Base-by-base conservation (phyloP, 108 stramenopile genomes). In the Cyclostephanos invisitatus region DNA sequence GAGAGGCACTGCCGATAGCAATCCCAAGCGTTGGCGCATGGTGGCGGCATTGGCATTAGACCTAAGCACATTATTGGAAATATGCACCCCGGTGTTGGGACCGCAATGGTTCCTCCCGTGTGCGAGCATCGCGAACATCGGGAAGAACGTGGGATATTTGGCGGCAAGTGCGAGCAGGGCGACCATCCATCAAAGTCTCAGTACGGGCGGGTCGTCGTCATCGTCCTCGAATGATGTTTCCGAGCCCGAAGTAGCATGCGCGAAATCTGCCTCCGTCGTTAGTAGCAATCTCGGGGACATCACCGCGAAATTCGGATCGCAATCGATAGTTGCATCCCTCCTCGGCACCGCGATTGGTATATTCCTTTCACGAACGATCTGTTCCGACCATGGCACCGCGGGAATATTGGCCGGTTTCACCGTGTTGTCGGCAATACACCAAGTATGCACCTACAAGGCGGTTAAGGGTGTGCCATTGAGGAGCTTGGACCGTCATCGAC, bases 71-170 rank as follows among this genome's bases (percentile, higher is more conserved):
- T 49, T 92, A 7, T 62, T 98, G 46, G 98, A 99, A 72, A 84
- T 98, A 56, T 70, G 85, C 22, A 84, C 97, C 9, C 95, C 97
- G 0, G 65, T 91, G 22, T 54, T 92, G 47, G 92, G 94, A 7
- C 58, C 75, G 3, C 73, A 83, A 38, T 86, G 94, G 72, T 85
- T 99, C 17, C 77, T 93, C 32, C 86, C 86, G 22, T 67, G 95
- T 51, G 98, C 98, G 17, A 83, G 94, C 46, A 47, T 96, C 18
- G 98, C 98, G n/a, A 98, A 98, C 69, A 80, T 97, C 57, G 95
- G 95, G 22, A 99, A 99, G 82, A 99, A 99, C 75, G 84, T 98
- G 64, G 88, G 92, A 1, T 98, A 89, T 70, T 80, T 99, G 57
- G 87, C 97, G 6, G 96, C 96, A 11, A 88, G 88, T 80, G 98